Conservation (phyloP, 768 basidiomycete species). For the Russula ochroleuca region DNA sequence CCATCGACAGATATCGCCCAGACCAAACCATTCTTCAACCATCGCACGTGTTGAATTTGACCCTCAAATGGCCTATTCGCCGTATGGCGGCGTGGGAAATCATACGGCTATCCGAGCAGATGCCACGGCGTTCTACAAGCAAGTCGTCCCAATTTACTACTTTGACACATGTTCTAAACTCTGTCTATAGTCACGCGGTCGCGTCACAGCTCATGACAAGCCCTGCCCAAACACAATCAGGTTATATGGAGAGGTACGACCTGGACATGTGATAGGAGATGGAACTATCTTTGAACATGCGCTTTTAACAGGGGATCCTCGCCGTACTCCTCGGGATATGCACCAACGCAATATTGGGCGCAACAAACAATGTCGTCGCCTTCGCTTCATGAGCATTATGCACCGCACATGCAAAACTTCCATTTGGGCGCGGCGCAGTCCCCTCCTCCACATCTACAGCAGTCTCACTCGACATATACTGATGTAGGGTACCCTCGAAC, state of each 20-base stretch:
- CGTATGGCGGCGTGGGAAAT: conserved; percentile 21
- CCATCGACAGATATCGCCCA: neutral
- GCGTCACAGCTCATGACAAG: conserved; percentile 41
- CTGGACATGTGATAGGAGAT: neutral
- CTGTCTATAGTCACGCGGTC: conserved; percentile 46
- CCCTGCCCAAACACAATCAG: neutral
- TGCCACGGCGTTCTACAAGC: conserved; percentile 56
- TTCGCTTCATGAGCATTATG: conserved; percentile 2
- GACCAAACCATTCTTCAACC: conserved; percentile 5
- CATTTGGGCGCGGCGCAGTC: neutral
- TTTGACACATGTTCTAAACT: conserved; percentile 3
- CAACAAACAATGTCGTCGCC: neutral
- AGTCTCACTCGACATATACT: neutral
- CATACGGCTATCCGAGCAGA: conserved; percentile 26
- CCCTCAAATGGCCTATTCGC: conserved; percentile 46
- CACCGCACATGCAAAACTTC: neutral
- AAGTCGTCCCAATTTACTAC: conserved; percentile 24
- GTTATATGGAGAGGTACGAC: conserved; percentile 11
- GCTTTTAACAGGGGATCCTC: neutral
- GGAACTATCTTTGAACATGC: neutral
- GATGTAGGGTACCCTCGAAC: neutral
- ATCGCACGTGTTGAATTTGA: conserved; percentile 36
- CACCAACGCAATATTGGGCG: neutral
- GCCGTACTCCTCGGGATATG: conserved; percentile 9
- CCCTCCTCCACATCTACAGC: neutral